phyloP scores from a whole-genome alignment of 306 rosid genomes.

The Dicorynia guianensis region DNA sequence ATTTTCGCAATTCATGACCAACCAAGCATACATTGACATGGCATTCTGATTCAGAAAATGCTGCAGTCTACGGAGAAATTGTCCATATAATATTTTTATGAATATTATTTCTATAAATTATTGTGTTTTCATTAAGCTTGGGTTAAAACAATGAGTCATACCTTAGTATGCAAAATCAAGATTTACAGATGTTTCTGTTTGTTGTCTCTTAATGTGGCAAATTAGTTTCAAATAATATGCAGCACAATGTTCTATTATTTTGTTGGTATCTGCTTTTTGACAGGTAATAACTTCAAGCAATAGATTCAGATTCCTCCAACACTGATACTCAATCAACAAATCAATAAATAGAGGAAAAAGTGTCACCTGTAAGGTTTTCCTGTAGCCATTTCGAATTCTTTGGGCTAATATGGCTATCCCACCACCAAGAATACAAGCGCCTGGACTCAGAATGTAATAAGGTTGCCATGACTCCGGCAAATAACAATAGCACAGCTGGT shows the following conservation, averaged over 20 bases:
- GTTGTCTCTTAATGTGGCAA: constrained; percentile 11
- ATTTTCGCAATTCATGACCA: background rate
- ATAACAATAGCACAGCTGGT: constrained; percentile 62
- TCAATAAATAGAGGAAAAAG: constrained; percentile 26
- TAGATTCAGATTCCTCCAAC: constrained; percentile 21
- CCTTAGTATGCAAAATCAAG: background rate
- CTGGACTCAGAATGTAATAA: constrained; percentile 81
- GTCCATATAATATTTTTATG: background rate
- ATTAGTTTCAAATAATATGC: background rate
- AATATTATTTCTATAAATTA: background rate
- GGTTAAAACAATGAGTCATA: background rate
- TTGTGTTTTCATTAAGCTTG: constrained; percentile 1
- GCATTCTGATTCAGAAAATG: constrained; percentile 13
- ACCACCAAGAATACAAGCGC: constrained; percentile 99
- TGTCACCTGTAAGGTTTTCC: constrained; percentile 90
- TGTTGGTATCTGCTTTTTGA: constrained; percentile 15
- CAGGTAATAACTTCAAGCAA: constrained; percentile 6
- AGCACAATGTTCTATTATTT: constrained; percentile 4
- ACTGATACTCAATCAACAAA: constrained; percentile 10
- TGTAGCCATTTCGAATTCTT: constrained; percentile 99
- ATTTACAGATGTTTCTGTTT: background rate
- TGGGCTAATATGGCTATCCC: constrained; percentile 99
- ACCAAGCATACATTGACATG: background rate
- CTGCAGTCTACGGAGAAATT: background rate
- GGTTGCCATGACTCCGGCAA: constrained; percentile 84